Percentiles rank a stretch among this genome's conserved stretches.
These are phyloP conservation scores for Inga laurina DNA, from an alignment of 306 rosid species.

Conservation along the genomic window DNA sequence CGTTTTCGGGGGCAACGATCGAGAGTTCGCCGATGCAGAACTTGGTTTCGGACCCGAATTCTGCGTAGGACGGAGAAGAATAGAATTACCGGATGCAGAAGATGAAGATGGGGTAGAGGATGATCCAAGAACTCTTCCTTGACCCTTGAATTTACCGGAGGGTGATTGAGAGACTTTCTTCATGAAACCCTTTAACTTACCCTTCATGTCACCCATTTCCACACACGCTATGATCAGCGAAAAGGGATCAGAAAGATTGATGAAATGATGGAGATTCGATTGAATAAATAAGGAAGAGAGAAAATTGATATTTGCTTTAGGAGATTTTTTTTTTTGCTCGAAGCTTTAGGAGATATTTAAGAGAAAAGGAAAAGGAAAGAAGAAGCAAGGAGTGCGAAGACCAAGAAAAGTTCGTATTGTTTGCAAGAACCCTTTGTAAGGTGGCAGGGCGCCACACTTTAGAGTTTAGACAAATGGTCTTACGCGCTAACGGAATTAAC, in stretches of 20 bases:
- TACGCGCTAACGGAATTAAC: neutral
- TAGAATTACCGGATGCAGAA: slow-evolving; percentile 38
- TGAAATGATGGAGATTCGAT: neutral
- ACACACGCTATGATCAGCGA: neutral
- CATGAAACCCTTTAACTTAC: slow-evolving; percentile 85
- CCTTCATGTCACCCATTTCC: slow-evolving; percentile 82
- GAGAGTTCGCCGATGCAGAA: slow-evolving; percentile 30
- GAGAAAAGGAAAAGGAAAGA: neutral
- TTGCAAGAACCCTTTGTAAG: too few relatives aligned
- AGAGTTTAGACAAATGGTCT: neutral
- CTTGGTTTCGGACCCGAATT: slow-evolving; percentile 45
- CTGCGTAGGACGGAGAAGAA: slow-evolving; percentile 32
- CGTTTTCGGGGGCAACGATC: slow-evolving; percentile 40
- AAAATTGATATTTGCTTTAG: neutral
- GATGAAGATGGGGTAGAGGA: slow-evolving; percentile 46
- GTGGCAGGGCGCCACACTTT: neutral
- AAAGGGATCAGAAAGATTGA: neutral
- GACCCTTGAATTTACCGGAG: slow-evolving; percentile 89
- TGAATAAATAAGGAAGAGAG: neutral
- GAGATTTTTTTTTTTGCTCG: neutral
- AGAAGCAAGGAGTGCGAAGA: neutral
- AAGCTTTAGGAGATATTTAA: neutral
- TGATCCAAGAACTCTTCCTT: slow-evolving; percentile 90
- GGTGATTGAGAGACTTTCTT: slow-evolving; percentile 73
- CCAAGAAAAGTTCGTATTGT: neutral